Evolutionary conservation across 2,329 filamentous ascomycete species (phyloP).

Genomic region (Xylariales sp.): DNA sequence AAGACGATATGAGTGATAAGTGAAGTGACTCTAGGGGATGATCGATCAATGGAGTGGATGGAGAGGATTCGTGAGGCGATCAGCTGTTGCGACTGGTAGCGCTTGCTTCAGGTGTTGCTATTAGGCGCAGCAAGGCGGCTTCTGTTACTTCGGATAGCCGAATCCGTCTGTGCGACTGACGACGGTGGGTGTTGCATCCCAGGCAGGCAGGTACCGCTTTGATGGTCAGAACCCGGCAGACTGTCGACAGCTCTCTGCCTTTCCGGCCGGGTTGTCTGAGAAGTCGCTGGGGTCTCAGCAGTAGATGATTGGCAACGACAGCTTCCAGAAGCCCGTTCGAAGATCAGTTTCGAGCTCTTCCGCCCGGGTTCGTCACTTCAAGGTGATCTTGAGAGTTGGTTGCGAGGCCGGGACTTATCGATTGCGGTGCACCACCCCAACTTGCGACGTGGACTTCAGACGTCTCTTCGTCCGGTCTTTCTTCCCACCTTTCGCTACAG

Average conservation of each 20-base stretch:
- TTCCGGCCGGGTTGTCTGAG: constrained; percentile 4
- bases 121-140: constrained; percentile 1
- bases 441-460: constrained; percentile 10
- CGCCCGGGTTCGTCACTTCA: neutral
- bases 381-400: too few relatives aligned
- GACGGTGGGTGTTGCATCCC: constrained; percentile 3
- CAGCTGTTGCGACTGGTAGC: constrained; percentile 5
- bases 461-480: constrained; percentile 7
- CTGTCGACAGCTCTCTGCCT: too few relatives aligned
- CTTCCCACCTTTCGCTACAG: neutral
- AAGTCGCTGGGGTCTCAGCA: neutral
- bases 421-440: too few relatives aligned
- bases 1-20: neutral
- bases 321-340: constrained; percentile 8
- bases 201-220: constrained; percentile 5
- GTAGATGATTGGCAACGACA: neutral
- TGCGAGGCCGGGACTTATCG: too few relatives aligned
- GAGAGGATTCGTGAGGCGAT: too few relatives aligned
- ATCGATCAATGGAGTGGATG: too few relatives aligned
- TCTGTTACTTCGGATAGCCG: constrained; percentile 1
- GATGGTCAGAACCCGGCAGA: constrained; percentile 2
- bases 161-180: constrained; percentile 4
- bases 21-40: too few relatives aligned
- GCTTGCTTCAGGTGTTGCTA: constrained; percentile 8
- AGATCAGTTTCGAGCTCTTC: constrained; percentile 3